Evolutionary conservation across 257 asterid genomes (phyloP).

Genomic region (Nicotiana sylvestris): DNA sequence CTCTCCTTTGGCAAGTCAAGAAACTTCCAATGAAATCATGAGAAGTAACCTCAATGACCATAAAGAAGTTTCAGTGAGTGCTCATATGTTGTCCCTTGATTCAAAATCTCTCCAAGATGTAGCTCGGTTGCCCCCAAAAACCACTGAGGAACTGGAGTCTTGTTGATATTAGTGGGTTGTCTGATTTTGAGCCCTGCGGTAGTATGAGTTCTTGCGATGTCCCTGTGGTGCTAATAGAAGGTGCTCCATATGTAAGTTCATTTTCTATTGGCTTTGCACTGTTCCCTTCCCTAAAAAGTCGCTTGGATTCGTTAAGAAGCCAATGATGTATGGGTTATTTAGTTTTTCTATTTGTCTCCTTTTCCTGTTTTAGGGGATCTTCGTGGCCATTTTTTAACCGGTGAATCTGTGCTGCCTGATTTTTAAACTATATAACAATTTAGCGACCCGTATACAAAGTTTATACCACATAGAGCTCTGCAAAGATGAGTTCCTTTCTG

Average conservation of each 20-base stretch:
- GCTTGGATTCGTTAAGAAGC: not conserved
- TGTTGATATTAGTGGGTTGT: slow-evolving; percentile 1
- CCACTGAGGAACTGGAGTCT: not conserved
- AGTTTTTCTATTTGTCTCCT: not conserved
- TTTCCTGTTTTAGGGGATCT: not conserved
- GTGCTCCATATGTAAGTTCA: slow-evolving; percentile 8
- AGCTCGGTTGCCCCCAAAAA: slow-evolving; percentile 8
- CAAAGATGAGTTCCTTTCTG: not conserved
- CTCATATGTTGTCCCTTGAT: slow-evolving; percentile 1
- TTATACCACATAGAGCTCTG: not conserved
- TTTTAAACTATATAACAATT: not conserved
- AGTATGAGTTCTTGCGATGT: not conserved
- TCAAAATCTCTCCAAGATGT: not conserved
- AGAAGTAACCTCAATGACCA: not conserved
- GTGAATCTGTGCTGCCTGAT: not conserved
- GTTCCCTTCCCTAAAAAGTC: not conserved
- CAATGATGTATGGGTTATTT: not conserved
- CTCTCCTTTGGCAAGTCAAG: slow-evolving; percentile 1
- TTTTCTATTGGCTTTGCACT: not conserved
- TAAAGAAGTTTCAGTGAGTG: not conserved
- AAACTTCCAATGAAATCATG: not conserved
- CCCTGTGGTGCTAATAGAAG: slow-evolving; percentile 4
- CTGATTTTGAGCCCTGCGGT: not conserved
- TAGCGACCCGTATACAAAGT: not conserved
- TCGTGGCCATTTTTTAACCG: not conserved